Percentiles rank a stretch among this genome's conserved stretches.
Evolutionary conservation across 495 filamentous ascomycete genomes (phyloP).

Genomic region (Xylaria nigripes): DNA sequence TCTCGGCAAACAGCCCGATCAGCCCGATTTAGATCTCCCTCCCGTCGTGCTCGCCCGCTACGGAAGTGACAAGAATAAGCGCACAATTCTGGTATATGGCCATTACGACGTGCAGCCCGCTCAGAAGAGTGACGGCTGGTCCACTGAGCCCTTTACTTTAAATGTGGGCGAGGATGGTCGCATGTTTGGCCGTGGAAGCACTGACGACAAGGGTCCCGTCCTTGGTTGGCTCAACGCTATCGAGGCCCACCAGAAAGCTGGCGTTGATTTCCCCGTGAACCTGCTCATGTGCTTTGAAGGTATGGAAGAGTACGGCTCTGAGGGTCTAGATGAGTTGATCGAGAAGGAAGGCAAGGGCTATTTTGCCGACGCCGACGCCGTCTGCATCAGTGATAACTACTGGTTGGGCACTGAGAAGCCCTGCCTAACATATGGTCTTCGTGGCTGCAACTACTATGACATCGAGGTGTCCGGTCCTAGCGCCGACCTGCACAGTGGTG

Average conservation of each 20-base stretch:
- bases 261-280: conserved; percentile 93
- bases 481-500: conserved; percentile 89
- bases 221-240: conserved; percentile 97
- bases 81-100: conserved; percentile 91
- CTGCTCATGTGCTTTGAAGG: conserved; percentile 99
- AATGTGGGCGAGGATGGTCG: conserved; percentile 80
- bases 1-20: conserved; percentile 82
- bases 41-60: conserved; percentile 89
- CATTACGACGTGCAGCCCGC: conserved; percentile 99
- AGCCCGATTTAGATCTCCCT: conserved; percentile 82
- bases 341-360: conserved; percentile 76
- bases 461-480: conserved; percentile 80
- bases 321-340: conserved; percentile 93
- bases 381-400: conserved; percentile 99
- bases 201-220: conserved; percentile 97
- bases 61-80: conserved; percentile 81
- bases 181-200: conserved; percentile 93
- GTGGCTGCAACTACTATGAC: conserved; percentile 94
- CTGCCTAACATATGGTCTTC: conserved; percentile 95
- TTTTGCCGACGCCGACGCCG: conserved; percentile 91
- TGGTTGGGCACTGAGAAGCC: conserved; percentile 98
- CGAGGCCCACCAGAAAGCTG: conserved; percentile 90
- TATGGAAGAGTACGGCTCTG: conserved; percentile 98
- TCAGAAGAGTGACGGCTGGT: conserved; percentile 88
- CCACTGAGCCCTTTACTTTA: conserved; percentile 87